Conservation (phyloP, 148 eudicot genomes). For the Hydrangea macrophylla region DNA sequence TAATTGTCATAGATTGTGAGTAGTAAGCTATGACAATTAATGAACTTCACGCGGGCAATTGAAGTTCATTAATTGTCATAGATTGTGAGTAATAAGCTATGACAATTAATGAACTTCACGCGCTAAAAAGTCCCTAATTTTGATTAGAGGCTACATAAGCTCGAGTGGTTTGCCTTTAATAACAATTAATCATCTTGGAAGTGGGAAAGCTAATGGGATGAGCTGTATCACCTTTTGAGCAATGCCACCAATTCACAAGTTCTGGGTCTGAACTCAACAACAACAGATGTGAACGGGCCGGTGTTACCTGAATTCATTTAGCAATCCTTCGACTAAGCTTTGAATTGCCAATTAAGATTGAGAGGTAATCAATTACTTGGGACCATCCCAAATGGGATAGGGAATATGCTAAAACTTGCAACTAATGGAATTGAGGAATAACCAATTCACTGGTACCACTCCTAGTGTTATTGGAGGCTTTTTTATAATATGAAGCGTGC, state of each 20-base stretch:
- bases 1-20: no score
- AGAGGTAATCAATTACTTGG: not conserved
- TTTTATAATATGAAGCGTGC: not conserved
- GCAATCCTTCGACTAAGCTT: not conserved
- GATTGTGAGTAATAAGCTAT: no score
- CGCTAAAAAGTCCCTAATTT: no score
- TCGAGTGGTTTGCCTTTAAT: no score
- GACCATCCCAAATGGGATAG: not conserved
- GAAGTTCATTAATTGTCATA: no score
- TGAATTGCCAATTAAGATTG: not conserved
- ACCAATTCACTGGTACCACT: conserved; percentile 4
- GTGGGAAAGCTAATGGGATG: conserved; percentile 1
- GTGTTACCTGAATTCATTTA: not conserved
- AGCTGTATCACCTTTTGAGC: not conserved
- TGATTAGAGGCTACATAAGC: no score
- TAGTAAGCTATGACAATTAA: no score
- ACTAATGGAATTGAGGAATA: not conserved
- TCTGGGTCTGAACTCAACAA: not conserved
- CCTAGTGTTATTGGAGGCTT: not conserved
- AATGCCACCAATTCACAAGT: not conserved
- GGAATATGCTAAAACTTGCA: not conserved
- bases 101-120: no score
- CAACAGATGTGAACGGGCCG: not conserved
- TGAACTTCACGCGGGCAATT: no score
- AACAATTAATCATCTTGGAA: no score